Evolutionary conservation across 306 rosid species (phyloP).

Genomic region (Vigna angularis): DNA sequence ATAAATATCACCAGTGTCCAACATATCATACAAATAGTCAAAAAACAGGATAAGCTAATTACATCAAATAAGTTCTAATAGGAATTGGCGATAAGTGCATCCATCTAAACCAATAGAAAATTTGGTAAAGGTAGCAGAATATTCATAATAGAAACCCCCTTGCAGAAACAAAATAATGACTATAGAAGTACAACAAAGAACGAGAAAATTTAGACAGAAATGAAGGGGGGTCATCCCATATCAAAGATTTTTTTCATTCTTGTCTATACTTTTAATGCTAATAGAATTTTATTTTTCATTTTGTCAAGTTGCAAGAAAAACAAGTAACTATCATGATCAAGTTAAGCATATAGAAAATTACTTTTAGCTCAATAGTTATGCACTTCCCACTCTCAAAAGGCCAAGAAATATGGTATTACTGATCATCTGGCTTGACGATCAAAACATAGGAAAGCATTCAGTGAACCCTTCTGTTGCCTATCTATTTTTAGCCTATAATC

Average conservation of each 20-base stretch:
- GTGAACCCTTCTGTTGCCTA: neutral
- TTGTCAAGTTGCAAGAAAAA: neutral
- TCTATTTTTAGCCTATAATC: slow-evolving; percentile 6
- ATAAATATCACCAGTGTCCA: slow-evolving; percentile 1
- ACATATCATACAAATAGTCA: slow-evolving; percentile 28
- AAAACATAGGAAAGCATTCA: slow-evolving; percentile 1
- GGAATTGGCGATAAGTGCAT: neutral
- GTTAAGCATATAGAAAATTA: neutral
- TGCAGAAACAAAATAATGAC: slow-evolving; percentile 5
- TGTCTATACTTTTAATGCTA: slow-evolving; percentile 7
- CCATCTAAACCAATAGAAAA: slow-evolving; percentile 28
- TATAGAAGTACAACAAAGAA: neutral
- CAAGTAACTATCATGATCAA: slow-evolving; percentile 9
- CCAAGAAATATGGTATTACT: slow-evolving; percentile 11
- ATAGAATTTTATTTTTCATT: slow-evolving; percentile 1
- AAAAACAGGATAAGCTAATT: slow-evolving; percentile 33
- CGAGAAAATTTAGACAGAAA: neutral
- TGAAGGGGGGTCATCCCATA: slow-evolving; percentile 9
- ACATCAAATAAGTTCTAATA: slow-evolving; percentile 11
- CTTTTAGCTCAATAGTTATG: slow-evolving; percentile 14
- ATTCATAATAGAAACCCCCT: neutral
- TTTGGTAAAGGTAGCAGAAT: slow-evolving; percentile 1
- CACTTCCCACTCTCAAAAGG: slow-evolving; percentile 2
- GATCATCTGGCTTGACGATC: neutral
- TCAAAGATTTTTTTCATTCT: slow-evolving; percentile 25